phyloP scores from a whole-genome alignment of 805 yeast genomes.

The Ogataea salicorniae region DNA sequence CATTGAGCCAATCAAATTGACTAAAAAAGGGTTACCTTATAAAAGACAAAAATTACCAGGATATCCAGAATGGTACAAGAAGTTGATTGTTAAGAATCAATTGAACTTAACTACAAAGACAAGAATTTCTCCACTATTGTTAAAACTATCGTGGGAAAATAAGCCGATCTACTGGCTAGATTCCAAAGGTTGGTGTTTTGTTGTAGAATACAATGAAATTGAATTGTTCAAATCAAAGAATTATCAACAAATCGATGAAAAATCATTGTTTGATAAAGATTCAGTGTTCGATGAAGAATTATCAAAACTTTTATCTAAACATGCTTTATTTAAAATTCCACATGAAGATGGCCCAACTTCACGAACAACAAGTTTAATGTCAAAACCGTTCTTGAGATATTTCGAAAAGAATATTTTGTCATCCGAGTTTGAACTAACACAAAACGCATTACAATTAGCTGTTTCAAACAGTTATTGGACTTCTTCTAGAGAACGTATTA shows the following conservation, averaged over 20 bases:
- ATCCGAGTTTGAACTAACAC: conserved; percentile 68
- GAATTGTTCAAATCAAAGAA: conserved; percentile 34
- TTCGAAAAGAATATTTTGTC: conserved; percentile 71
- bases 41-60: conserved; percentile 83
- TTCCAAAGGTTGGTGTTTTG: conserved; percentile 83
- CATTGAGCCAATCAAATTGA: conserved; percentile 49
- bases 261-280: conserved; percentile 11
- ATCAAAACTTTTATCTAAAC: conserved; percentile 11
- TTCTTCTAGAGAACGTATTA: conserved; percentile 80
- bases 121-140: conserved; percentile 67
- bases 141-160: conserved; percentile 80
- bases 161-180: conserved; percentile 80
- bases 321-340: conserved; percentile 62
- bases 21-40: conserved; percentile 62
- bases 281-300: conserved; percentile 5
- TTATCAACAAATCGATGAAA: conserved; percentile 25
- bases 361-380: conserved; percentile 70
- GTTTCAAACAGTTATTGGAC: conserved; percentile 89
- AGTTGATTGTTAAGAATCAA: conserved; percentile 35
- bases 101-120: conserved; percentile 65
- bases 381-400: conserved; percentile 65
- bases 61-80: conserved; percentile 89
- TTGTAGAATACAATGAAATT: conserved; percentile 42
- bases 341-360: conserved; percentile 78
- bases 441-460: conserved; percentile 71